Evolutionary conservation across 345 rosid genomes (phyloP).

Genomic region (Lenwebbia sp.): DNA sequence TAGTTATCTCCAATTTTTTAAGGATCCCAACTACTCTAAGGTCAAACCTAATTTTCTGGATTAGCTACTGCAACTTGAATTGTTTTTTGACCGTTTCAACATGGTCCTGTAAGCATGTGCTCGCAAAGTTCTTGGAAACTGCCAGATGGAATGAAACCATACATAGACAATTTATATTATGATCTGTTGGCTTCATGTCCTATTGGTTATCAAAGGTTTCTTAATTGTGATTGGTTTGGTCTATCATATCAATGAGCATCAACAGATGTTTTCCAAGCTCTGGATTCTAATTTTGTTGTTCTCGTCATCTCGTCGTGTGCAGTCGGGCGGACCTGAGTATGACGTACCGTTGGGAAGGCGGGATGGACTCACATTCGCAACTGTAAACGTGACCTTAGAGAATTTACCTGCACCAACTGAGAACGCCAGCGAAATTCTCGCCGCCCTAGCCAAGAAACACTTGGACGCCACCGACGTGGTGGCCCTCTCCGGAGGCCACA

Average conservation of each 20-base stretch:
- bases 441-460: constrained; percentile 28
- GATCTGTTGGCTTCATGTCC: not conserved
- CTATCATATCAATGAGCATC: not conserved
- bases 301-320: not conserved
- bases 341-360: constrained; percentile 61
- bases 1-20: not conserved
- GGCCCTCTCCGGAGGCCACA: constrained; percentile 91
- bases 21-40: not conserved
- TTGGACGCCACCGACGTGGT: constrained; percentile 60
- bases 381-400: constrained; percentile 19
- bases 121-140: not conserved
- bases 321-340: constrained; percentile 86
- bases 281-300: not conserved
- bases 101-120: not conserved
- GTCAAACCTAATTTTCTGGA: not conserved
- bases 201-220: not conserved
- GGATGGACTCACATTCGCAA: constrained; percentile 53
- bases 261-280: no score
- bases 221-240: not conserved
- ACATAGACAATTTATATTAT: not conserved
- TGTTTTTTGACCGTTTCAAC: not conserved
- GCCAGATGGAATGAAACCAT: not conserved
- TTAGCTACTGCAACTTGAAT: not conserved
- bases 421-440: constrained; percentile 28
- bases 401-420: constrained; percentile 50